phyloP scores from a whole-genome alignment of 495 filamentous ascomycete genomes.

The Melanomma pulvis-pyrius region DNA sequence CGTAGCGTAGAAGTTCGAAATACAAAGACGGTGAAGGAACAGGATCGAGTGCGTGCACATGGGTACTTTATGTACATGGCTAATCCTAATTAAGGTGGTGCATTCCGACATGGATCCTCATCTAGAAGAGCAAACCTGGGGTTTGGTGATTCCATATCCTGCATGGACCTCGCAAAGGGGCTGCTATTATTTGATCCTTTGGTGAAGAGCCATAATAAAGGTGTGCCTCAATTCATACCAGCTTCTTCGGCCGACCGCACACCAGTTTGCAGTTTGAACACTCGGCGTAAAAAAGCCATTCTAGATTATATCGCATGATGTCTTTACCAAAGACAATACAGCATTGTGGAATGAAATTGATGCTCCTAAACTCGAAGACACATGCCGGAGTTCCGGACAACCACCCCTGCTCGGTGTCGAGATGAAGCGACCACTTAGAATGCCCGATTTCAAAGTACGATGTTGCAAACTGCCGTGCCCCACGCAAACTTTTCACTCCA shows the following conservation, averaged over 20 bases:
- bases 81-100: neutral
- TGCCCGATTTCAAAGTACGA: neutral
- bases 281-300: too few relatives aligned
- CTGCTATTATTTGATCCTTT: too few relatives aligned
- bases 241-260: too few relatives aligned
- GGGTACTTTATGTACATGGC: neutral
- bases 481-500: neutral
- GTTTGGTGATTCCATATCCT: neutral
- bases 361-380: neutral
- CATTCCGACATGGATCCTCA: neutral
- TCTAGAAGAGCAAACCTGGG: neutral
- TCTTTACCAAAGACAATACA: neutral
- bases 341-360: neutral
- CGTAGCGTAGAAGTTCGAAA: neutral
- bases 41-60: neutral
- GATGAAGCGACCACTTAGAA: neutral
- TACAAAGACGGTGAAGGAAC: neutral
- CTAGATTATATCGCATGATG: too few relatives aligned
- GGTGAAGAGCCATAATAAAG: too few relatives aligned
- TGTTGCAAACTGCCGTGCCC: neutral
- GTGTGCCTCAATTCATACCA: too few relatives aligned
- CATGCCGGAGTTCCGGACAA: neutral
- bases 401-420: neutral
- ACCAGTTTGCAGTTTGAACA: too few relatives aligned
- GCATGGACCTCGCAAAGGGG: neutral